These are phyloP conservation scores for Mortierella sp. DNA, from an alignment of 371 early-diverging fungal species.

Conservation along the genomic window DNA sequence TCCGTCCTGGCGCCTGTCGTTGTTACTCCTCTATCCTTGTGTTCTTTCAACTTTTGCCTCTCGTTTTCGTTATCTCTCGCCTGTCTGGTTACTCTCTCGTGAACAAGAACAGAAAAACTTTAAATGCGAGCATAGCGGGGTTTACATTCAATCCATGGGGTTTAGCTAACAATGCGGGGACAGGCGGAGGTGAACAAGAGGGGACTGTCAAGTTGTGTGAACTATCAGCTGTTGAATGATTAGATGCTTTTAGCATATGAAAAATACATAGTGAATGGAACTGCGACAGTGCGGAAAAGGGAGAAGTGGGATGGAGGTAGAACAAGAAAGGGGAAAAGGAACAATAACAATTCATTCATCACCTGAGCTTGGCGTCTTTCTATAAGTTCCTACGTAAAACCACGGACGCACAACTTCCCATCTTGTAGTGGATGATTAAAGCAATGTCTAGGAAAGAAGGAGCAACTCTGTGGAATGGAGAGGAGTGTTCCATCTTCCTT, in stretches of 20 bases:
- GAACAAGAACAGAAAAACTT: not conserved
- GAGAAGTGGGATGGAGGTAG: not conserved
- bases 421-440: not conserved
- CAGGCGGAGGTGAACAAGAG: not conserved
- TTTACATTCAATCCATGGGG: not conserved
- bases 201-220: not conserved
- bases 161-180: not conserved
- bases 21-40: not conserved
- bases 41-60: not conserved
- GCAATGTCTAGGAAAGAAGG: not conserved
- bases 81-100: not conserved
- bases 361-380: not conserved
- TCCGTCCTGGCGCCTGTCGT: not conserved
- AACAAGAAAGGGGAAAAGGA: not conserved
- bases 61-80: conserved; percentile 2
- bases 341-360: not conserved
- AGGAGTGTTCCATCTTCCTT: too few relatives aligned
- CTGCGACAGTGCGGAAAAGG: too few relatives aligned
- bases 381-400: not conserved
- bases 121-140: not conserved
- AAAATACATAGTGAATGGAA: not conserved
- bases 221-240: not conserved
- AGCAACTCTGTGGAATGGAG: not conserved
- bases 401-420: not conserved
- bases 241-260: not conserved